Percentiles rank a stretch among this genome's conserved stretches.
Conservation (phyloP, 352 stramenopile genomes). For the Pythium utonaiense region DNA sequence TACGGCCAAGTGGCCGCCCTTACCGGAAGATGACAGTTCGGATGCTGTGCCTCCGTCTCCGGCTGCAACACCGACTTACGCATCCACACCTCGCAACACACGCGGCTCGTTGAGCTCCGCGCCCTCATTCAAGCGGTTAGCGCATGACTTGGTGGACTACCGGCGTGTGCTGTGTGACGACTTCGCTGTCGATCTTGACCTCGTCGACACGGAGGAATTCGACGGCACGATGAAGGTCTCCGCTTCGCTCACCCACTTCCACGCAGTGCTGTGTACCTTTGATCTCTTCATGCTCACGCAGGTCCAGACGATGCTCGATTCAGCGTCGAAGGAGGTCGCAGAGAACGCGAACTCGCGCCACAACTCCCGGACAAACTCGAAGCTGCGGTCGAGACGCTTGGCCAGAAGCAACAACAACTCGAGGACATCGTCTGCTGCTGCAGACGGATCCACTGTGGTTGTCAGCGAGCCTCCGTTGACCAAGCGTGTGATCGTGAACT, state of each 20-base stretch:
- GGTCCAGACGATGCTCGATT: slow-evolving; percentile 19
- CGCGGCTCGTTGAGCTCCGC: not conserved
- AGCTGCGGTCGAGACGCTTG: not conserved
- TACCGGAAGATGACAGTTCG: slow-evolving; percentile 1
- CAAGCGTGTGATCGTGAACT: slow-evolving; percentile 38
- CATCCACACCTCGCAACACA: not conserved
- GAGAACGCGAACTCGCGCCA: not conserved
- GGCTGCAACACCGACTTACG: slow-evolving; percentile 24
- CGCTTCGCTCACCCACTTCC: slow-evolving; percentile 61
- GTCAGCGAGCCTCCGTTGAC: not conserved
- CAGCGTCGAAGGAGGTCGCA: slow-evolving; percentile 6
- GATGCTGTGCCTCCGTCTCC: slow-evolving; percentile 19
- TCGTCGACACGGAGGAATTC: slow-evolving; percentile 41
- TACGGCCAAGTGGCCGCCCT: slow-evolving; percentile 49
- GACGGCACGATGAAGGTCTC: slow-evolving; percentile 50
- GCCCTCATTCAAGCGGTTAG: not conserved
- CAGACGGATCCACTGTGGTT: not conserved
- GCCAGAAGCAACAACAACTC: not conserved
- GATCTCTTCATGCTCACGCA: slow-evolving; percentile 45
- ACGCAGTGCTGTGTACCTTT: slow-evolving; percentile 59
- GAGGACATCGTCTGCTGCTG: not conserved
- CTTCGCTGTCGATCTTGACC: slow-evolving; percentile 65
- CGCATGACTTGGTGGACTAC: slow-evolving; percentile 27
- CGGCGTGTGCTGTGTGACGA: slow-evolving; percentile 66
- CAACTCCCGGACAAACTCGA: slow-evolving; percentile 12